Conservation (phyloP, 2,329 filamentous ascomycete genomes). For the Dryadomyces quercus-mongolicae region DNA sequence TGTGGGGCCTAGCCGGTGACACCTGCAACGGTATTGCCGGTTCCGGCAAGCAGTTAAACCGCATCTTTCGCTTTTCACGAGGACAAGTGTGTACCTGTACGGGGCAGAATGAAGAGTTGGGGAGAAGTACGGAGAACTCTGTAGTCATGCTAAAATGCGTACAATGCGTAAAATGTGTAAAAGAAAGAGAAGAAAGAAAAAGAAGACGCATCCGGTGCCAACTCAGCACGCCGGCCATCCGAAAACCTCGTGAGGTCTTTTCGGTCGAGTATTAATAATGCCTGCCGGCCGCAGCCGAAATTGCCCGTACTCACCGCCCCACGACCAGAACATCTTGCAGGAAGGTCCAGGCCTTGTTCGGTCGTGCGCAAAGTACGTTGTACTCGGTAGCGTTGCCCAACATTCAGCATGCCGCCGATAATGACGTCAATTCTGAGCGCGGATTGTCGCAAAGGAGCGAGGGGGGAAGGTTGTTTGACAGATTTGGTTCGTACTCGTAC, state of each 20-base stretch:
- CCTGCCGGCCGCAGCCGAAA: not conserved
- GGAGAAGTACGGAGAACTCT: too few species aligned
- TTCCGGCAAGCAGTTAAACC: not conserved
- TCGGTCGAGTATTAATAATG: not conserved
- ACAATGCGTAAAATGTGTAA: too few species aligned
- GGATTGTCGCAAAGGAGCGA: not conserved
- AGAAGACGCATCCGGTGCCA: not conserved
- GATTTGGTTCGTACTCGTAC: not conserved
- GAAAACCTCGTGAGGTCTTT: not conserved
- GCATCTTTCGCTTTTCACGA: not conserved
- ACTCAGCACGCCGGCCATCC: not conserved
- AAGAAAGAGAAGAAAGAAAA: too few species aligned
- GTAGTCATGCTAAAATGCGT: too few species aligned
- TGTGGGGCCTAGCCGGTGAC: not conserved
- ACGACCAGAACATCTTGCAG: not conserved
- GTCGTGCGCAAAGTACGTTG: too few species aligned
- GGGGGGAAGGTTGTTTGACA: not conserved
- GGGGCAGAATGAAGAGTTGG: too few species aligned
- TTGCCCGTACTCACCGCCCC: not conserved
- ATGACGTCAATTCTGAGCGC: not conserved
- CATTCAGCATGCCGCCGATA: too few species aligned
- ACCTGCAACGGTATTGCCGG: not conserved
- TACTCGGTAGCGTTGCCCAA: too few species aligned
- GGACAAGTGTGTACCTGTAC: not conserved
- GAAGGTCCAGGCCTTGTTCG: too few species aligned